Base-by-base conservation (phyloP, 768 basidiomycete genomes). In the Leucosporidium yakuticum region DNA sequence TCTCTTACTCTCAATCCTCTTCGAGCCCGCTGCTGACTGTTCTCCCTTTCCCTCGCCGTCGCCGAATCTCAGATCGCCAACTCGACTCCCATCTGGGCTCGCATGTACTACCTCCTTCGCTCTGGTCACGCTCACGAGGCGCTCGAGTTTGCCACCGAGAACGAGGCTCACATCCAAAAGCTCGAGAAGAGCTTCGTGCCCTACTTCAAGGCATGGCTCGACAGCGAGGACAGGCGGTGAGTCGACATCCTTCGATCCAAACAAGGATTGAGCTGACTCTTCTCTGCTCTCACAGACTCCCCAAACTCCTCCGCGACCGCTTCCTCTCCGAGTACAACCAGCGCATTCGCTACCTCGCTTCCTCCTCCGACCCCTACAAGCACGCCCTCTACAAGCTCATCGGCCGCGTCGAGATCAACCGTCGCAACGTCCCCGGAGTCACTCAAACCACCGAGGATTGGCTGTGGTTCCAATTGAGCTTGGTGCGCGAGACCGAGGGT, bases 371-470 rank as follows among this genome's bases (percentile, higher is more conserved):
- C 78, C 94, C 94, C 0, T 98, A 93, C 84, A 98, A 97, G 77
- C 86, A 94, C 63, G 94, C 93, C 0, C 79, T 99, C 39, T 97
- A 96, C 82, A 97, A 96, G 78, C 81, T 99, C 47, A 88, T 97
- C 83, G 95, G 92, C 54, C 89, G 89, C 74, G 84, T 95, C 62
- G 96, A 99, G 73, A 86, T 91, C 2, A 79, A 84, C 7, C 83
- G 89, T 64, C 84, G 92, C 58, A 88, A 85, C 74, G 87, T 94
- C 4, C 84, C 86, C 8, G 85, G 87, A 50, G 91, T 97, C 7
- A 97, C 93, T 0, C 84, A 84, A 15, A 94, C 93, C 1, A 93
- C 91, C 3, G 96, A 97, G 77, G 96, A 99, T 78, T 99, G 95
- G 95, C 81, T 97, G 47, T 99, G 95, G 95, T 87, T 94, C 82